phyloP scores from a whole-genome alignment of 345 rosid genomes.

The Lumnitzera racemosa region DNA sequence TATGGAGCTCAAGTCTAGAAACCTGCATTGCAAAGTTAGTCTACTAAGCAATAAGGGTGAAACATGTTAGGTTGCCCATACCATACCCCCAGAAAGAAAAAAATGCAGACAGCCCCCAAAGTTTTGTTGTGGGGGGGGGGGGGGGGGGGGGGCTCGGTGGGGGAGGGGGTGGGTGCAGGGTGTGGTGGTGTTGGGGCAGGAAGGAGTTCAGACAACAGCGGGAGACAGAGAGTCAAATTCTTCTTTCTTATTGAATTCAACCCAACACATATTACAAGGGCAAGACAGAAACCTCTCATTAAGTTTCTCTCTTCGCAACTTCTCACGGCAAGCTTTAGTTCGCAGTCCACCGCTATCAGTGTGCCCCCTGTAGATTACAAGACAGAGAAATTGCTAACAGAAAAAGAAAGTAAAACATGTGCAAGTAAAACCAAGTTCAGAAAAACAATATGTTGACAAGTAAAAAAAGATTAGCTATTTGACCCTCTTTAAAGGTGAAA shows the following conservation, averaged over 20 bases:
- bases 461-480: no score
- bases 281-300: constrained; percentile 54
- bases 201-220: not conserved
- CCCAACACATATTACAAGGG: not conserved
- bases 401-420: not conserved
- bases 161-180: no score
- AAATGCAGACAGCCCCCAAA: not conserved
- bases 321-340: constrained; percentile 84
- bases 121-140: no score
- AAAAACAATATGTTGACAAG: no score
- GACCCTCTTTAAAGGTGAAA: no score
- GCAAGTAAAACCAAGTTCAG: no score
- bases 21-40: constrained; percentile 34
- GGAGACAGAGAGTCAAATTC: not conserved
- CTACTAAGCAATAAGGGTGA: no score
- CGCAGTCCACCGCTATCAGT: constrained; percentile 25
- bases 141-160: no score
- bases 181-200: no score
- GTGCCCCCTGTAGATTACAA: constrained; percentile 17
- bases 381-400: not conserved
- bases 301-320: constrained; percentile 74
- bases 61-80: no score
- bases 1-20: constrained; percentile 65
- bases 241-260: not conserved
- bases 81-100: no score